phyloP scores from a whole-genome alignment of 257 asterid genomes.

The Capsicum pubescens region DNA sequence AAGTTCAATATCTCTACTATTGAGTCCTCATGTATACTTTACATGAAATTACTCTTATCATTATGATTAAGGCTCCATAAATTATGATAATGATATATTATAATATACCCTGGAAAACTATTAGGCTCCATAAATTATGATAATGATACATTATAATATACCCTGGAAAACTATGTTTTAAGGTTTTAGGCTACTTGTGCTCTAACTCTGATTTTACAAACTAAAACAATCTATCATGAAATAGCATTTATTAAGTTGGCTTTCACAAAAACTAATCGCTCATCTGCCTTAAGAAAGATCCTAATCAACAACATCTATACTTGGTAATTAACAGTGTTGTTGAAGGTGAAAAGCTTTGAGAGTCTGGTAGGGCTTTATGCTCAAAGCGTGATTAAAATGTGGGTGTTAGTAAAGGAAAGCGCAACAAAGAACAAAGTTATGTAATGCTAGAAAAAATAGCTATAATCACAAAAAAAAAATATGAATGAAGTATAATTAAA shows the following conservation, averaged over 20 bases:
- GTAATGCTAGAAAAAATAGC: background rate
- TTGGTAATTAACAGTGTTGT: background rate
- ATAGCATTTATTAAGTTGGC: background rate
- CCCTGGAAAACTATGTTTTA: background rate
- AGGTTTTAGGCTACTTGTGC: background rate
- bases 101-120: background rate
- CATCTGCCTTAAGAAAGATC: background rate
- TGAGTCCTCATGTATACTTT: background rate
- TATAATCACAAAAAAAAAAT: background rate
- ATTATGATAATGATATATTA: background rate
- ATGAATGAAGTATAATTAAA: background rate
- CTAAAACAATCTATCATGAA: background rate
- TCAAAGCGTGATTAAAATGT: background rate
- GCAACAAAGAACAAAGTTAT: background rate
- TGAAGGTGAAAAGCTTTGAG: background rate
- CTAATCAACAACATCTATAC: background rate
- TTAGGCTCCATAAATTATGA: background rate
- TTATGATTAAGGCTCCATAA: background rate
- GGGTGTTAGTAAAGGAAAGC: background rate
- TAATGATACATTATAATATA: background rate
- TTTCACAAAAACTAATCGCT: background rate
- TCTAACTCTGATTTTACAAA: slow-evolving; percentile 2
- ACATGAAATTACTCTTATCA: background rate
- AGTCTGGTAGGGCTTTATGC: background rate
- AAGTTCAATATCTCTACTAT: no score